These are phyloP conservation scores for Penicillium parvum DNA, from an alignment of 495 filamentous ascomycete genomes.

Conservation along the genomic window DNA sequence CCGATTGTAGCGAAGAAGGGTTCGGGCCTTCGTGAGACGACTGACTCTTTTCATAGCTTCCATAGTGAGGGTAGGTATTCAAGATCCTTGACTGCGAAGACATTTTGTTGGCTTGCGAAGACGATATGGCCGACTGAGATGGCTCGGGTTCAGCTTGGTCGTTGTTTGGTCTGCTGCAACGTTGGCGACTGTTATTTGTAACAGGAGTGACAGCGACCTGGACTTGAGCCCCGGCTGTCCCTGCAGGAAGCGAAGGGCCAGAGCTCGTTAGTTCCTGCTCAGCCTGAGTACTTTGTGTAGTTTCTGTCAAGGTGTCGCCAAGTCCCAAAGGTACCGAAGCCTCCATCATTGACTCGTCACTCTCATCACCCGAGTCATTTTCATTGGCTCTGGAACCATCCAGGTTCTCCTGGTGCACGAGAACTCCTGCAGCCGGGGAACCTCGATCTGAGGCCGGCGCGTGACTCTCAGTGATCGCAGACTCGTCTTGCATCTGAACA, in stretches of 20 bases:
- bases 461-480: too few species aligned
- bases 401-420: too few species aligned
- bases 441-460: too few species aligned
- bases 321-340: constrained; percentile 48
- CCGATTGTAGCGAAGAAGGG: constrained; percentile 4
- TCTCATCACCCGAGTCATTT: constrained; percentile 24
- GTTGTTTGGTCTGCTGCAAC: constrained; percentile 1
- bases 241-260: constrained; percentile 23
- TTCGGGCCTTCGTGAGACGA: constrained; percentile 17
- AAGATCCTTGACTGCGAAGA: constrained; percentile 38
- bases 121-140: constrained; percentile 9
- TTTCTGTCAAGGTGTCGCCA: constrained; percentile 25
- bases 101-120: constrained; percentile 29
- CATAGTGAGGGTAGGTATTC: constrained; percentile 27
- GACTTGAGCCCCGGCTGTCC: constrained; percentile 15
- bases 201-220: constrained; percentile 40
- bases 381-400: constrained; percentile 12
- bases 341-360: constrained; percentile 52
- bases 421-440: too few species aligned
- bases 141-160: not conserved
- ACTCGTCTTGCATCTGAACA: too few species aligned
- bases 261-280: constrained; percentile 24
- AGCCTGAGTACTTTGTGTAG: constrained; percentile 22
- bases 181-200: constrained; percentile 7
- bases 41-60: constrained; percentile 17